phyloP scores from a whole-genome alignment of 441 rosid genomes.

The Populus hybrid region DNA sequence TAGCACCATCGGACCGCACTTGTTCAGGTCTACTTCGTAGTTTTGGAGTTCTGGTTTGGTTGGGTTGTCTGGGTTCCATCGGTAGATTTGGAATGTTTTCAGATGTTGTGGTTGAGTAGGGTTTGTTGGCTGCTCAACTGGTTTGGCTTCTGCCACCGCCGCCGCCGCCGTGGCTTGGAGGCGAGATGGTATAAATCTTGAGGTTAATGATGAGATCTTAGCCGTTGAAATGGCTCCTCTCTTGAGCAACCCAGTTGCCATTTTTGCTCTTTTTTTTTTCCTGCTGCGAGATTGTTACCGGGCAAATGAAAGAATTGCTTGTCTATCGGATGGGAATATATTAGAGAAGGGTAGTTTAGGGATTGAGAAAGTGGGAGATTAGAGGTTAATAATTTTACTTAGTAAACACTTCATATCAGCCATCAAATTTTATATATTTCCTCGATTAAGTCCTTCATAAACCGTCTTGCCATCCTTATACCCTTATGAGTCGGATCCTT shows the following conservation, averaged over 20 bases:
- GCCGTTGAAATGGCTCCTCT: conserved; percentile 45
- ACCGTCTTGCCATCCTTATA: no score
- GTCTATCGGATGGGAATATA: not conserved
- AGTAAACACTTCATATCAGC: not conserved
- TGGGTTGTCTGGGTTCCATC: conserved; percentile 87
- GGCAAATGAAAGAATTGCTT: not conserved
- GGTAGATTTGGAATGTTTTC: conserved; percentile 87
- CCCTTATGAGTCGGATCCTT: no score
- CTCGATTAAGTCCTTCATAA: no score
- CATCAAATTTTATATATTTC: not conserved
- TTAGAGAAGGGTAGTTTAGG: conserved; percentile 14
- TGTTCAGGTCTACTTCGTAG: conserved; percentile 71
- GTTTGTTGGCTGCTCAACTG: conserved; percentile 9
- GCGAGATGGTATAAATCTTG: conserved; percentile 37
- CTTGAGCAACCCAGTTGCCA: conserved; percentile 65
- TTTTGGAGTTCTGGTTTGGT: conserved; percentile 67
- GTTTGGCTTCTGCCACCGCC: conserved; percentile 51
- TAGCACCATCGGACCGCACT: conserved; percentile 93
- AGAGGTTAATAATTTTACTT: not conserved
- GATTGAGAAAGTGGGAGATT: conserved; percentile 2
- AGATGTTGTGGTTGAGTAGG: not conserved
- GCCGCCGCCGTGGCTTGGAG: conserved; percentile 51
- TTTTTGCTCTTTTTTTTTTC: conserved; percentile 4
- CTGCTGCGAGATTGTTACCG: not conserved
- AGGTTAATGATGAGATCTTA: conserved; percentile 25